Percentiles rank a stretch among this genome's conserved stretches.
Conservation (phyloP, 352 stramenopile species). For the Globisporangium solare region DNA sequence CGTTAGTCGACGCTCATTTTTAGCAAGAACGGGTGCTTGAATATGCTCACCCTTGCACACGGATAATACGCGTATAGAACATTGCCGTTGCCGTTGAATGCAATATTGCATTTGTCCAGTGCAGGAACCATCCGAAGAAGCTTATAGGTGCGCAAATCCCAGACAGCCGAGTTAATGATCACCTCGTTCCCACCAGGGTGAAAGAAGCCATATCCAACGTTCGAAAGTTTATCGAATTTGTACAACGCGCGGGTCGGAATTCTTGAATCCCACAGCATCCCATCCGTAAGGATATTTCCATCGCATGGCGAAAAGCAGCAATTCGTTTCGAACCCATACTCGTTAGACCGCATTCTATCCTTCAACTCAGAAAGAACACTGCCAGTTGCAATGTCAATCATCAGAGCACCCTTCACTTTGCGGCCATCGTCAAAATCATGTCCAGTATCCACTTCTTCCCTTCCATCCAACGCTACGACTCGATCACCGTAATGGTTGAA, state of each 20-base stretch:
- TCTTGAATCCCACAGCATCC: conserved; percentile 78
- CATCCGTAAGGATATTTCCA: conserved; percentile 68
- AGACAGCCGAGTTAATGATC: conserved; percentile 88
- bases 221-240: conserved; percentile 89
- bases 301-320: conserved; percentile 74
- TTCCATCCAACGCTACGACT: conserved; percentile 60
- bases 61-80: conserved; percentile 85
- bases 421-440: conserved; percentile 25
- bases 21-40: background rate
- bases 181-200: conserved; percentile 88
- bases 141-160: conserved; percentile 83
- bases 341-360: conserved; percentile 62
- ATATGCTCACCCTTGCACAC: conserved; percentile 47
- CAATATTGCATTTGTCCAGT: conserved; percentile 80
- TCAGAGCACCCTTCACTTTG: conserved; percentile 41
- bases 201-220: conserved; percentile 78
- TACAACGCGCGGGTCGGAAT: conserved; percentile 69
- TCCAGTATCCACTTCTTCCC: conserved; percentile 25
- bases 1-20: no score
- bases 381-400: conserved; percentile 70
- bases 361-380: conserved; percentile 54
- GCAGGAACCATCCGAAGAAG: conserved; percentile 82
- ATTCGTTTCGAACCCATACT: conserved; percentile 74
- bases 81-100: conserved; percentile 62
- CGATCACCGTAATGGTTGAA: conserved; percentile 81